Evolutionary conservation across 2,329 filamentous ascomycete genomes (phyloP).

Genomic region (Aspergillus sp.): DNA sequence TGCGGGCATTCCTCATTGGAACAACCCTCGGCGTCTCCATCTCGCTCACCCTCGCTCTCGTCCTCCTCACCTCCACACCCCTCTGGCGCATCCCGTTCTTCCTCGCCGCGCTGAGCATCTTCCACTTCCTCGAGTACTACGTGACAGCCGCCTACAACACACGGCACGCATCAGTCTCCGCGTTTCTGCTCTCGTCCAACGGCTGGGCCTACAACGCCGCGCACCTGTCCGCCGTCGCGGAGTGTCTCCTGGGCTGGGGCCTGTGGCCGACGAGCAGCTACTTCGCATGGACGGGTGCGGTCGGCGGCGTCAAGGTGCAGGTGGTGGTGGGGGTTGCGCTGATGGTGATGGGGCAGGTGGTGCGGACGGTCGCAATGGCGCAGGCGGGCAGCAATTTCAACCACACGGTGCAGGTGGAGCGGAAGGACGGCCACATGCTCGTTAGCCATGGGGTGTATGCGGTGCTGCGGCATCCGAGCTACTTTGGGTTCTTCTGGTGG

Average conservation of each 20-base stretch:
- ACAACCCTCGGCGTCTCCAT: slow-evolving; percentile 36
- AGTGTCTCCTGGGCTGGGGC: slow-evolving; percentile 55
- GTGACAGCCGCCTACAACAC: slow-evolving; percentile 84
- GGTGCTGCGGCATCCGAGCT: slow-evolving; percentile 77
- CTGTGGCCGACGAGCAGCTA: slow-evolving; percentile 38
- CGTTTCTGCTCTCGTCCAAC: slow-evolving; percentile 82
- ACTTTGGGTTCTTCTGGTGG: slow-evolving; percentile 99
- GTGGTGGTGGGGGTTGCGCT: slow-evolving; percentile 59
- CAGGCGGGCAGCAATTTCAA: slow-evolving; percentile 91
- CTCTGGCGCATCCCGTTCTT: slow-evolving; percentile 59
- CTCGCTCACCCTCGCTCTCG: slow-evolving; percentile 27
- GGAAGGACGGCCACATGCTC: slow-evolving; percentile 70
- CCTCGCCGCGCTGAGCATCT: slow-evolving; percentile 63
- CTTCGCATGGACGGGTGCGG: slow-evolving; percentile 44
- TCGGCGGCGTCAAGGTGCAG: slow-evolving; percentile 29
- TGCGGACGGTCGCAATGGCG: slow-evolving; percentile 81
- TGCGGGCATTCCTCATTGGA: slow-evolving; percentile 45
- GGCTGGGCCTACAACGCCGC: slow-evolving; percentile 81
- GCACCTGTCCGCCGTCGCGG: slow-evolving; percentile 69
- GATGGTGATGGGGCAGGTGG: slow-evolving; percentile 67
- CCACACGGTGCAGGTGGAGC: slow-evolving; percentile 71
- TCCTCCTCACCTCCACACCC: slow-evolving; percentile 22
- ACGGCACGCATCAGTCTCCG: slow-evolving; percentile 64
- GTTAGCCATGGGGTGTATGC: slow-evolving; percentile 80
- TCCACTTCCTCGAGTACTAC: slow-evolving; percentile 97